Conservation (phyloP, 1,284 basidiomycete genomes). For the Puccinia coronata region DNA sequence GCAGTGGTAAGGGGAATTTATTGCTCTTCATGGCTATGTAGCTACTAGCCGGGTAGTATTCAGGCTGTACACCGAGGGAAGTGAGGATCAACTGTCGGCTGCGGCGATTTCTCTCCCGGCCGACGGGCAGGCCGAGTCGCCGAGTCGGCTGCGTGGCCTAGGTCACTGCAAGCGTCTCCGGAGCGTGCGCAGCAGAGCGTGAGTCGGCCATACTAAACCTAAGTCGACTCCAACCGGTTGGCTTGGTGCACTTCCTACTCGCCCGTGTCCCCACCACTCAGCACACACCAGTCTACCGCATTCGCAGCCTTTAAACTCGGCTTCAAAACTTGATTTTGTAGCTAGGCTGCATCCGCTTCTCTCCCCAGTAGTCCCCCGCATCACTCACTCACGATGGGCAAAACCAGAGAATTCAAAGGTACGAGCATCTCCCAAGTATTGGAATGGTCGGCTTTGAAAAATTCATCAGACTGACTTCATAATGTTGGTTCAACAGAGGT, state of each 20-base stretch:
- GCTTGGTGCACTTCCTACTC: neutral
- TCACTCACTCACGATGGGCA: conserved; percentile 40
- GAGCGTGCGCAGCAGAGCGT: conserved; percentile 13
- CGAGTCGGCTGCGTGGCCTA: too few species aligned
- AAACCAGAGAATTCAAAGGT: conserved; percentile 50
- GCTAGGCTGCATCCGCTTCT: conserved; percentile 46
- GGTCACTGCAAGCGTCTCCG: too few species aligned
- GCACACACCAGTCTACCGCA: neutral
- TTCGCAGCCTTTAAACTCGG: conserved; percentile 50
- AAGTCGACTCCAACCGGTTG: too few species aligned
- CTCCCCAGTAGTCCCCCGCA: neutral
- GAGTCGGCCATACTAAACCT: conserved; percentile 42
- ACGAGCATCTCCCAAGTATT: neutral
- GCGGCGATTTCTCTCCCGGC: too few species aligned
- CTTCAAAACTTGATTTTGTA: conserved; percentile 51
- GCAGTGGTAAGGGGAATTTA: too few species aligned
- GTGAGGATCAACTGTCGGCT: too few species aligned
- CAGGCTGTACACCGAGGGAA: too few species aligned
- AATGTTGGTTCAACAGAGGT: conserved; percentile 85
- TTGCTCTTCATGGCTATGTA: too few species aligned
- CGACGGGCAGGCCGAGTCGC: too few species aligned
- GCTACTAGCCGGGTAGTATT: too few species aligned
- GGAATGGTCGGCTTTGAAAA: too few species aligned
- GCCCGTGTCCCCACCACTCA: neutral
- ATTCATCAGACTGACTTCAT: neutral